Base-by-base conservation (phyloP, 2,329 filamentous ascomycete species). In the Colletotrichum ledebouriae region DNA sequence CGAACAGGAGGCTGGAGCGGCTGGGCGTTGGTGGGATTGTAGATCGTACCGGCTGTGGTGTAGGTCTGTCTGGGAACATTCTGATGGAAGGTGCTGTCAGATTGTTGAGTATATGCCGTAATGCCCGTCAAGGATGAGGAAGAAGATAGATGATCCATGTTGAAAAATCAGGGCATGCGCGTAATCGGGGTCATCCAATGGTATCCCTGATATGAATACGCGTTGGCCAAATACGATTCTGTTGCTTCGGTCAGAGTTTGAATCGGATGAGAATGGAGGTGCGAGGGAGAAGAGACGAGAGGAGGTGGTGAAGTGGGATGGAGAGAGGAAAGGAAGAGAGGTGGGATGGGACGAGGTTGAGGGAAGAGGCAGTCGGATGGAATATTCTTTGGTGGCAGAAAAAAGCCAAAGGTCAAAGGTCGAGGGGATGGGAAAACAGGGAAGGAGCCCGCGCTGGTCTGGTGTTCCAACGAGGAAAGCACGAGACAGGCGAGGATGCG, bases 21-120 rank as follows among this genome's bases (percentile, higher is more conserved):
- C 47, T 81, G 78, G 13, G 79, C 74, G 13, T 79, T 76, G 66
- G 79, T 79, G 3, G 85, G 84, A 39, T 85, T 85, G 76, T 85
- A 87, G 53, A 86, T 78, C 4, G 86, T 87, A n/a, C 86, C 86
- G 22, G 86, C 86, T 7, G 86, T 87, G 15, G 85, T 87, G 73
- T 87, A 88, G 50, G 81, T 83, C 29, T 81, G 80, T 62, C 73
- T 77, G 65, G 68, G 68, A 39, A 63, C 52, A 52, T 68, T 67
- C 53, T 59, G 67, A 12, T 56, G 67, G 62, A 69, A 66, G 67
- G 56, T 69, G 50, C 56, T 61, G 50, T 56, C 57, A 69, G 57
- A 65, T 58, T 46, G 58, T 41, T 49, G 58, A 55, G 25, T 67
- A 55, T 58, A 58, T 39, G 50, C 55, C 12, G 59, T 63, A 12